Evolutionary conservation across 139 green algal species (phyloP), one percentile per base, ranked within the genome.

Genomic region (Monoraphidium neglectum): DNA sequence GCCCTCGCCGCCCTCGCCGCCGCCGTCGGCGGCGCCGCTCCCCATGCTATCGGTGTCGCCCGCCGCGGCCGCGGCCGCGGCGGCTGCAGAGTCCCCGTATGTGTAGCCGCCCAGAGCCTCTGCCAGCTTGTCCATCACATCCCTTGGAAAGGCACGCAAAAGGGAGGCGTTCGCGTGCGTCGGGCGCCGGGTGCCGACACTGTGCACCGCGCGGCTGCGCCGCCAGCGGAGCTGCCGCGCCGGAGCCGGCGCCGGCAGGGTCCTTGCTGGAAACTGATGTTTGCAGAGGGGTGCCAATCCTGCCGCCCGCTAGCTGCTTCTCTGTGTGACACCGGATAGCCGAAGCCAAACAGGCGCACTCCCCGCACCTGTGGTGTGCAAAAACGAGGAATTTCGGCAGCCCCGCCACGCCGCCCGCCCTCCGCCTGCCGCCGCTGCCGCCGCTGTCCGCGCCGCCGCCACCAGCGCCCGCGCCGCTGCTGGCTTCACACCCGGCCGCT

Each of bases 331-430:
- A n/a, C n/a, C n/a, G n/a, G n/a, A n/a, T n/a, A n/a, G n/a, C n/a
- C n/a, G n/a, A n/a, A n/a, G n/a, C n/a, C n/a, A n/a, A n/a, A n/a
- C n/a, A n/a, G n/a, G n/a, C n/a, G n/a, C 8, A 4, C 18, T 12
- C 1, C 3, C 40, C 80, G 68, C 32, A 87, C 84, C 76, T 89
- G 82, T 99, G 95, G 77, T 99, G 95, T 0, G 92, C 95, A 85
- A 99, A 99, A 6, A 99, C 86, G 13, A 99, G 82, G 66, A 97
- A 88, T 81, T 98, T 99, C 37, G 87, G 86, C 47, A 30, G 38
- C 21, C 46, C 36, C 30, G 30, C 66, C 26, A 21, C 62, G 23
- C 10, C 16, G 15, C 8, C 67, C 40, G 43, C 37, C 59, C 15
- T 37, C 12, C 40, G 18, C 21, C 57, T 2, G 23, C 70, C 5